A percentile compares a stretch with the other conserved stretches of the same genome.
Evolutionary conservation across 441 rosid genomes (phyloP).

Genomic region (Bocquillonia castaneifolia): DNA sequence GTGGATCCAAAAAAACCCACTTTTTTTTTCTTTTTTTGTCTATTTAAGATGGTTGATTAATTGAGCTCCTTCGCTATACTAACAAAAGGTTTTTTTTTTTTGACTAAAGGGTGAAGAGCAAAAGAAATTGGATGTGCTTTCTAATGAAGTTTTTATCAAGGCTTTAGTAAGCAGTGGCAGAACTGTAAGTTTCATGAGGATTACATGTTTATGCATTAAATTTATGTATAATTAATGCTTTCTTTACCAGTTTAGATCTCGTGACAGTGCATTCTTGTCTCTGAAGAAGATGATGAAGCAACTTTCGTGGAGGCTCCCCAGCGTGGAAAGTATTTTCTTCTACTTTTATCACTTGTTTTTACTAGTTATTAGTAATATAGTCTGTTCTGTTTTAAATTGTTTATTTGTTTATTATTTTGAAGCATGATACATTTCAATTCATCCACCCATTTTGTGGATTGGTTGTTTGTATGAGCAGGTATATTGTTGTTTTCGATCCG

Average conservation of each 20-base stretch:
- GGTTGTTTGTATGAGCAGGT: slow-evolving; percentile 36
- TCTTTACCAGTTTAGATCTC: slow-evolving; percentile 21
- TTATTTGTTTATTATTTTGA: background rate
- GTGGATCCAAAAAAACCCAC: background rate
- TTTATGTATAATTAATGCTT: background rate
- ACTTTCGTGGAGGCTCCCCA: slow-evolving; percentile 65
- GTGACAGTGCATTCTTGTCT: slow-evolving; percentile 84
- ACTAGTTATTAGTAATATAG: no score
- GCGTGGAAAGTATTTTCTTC: slow-evolving; percentile 64
- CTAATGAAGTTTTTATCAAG: slow-evolving; percentile 86
- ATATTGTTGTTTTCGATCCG: slow-evolving; percentile 93
- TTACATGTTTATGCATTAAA: background rate
- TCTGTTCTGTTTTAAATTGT: background rate
- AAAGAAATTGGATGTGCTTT: slow-evolving; percentile 93
- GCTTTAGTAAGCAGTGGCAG: slow-evolving; percentile 97
- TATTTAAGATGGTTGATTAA: background rate
- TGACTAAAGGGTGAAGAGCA: slow-evolving; percentile 83
- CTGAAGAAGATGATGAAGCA: slow-evolving; percentile 96
- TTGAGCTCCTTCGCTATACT: background rate
- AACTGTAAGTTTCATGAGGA: slow-evolving; percentile 56
- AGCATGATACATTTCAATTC: background rate
- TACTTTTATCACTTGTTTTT: slow-evolving; percentile 12
- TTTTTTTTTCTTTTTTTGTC: background rate
- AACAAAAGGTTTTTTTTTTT: background rate
- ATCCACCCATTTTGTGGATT: background rate